Evolutionary conservation across 2,329 filamentous ascomycete species (phyloP).

Genomic region (Xylaria sp.): DNA sequence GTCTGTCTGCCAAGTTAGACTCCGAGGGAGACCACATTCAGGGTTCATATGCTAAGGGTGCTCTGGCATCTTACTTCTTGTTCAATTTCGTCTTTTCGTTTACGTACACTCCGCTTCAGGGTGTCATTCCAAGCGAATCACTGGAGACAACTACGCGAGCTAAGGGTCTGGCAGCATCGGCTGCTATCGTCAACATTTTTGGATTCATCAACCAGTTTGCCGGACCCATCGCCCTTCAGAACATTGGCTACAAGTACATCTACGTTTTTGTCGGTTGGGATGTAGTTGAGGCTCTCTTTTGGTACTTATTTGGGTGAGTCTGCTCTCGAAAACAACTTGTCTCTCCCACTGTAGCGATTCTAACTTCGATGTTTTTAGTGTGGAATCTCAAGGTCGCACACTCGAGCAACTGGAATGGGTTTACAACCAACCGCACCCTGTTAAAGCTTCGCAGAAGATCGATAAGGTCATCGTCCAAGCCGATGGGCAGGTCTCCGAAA

Average conservation of each 20-base stretch:
- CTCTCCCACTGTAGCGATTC: neutral
- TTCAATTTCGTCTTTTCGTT: constrained; percentile 48
- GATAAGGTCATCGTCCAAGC: constrained; percentile 46
- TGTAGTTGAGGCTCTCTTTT: constrained; percentile 35
- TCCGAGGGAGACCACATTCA: constrained; percentile 30
- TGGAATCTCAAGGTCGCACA: constrained; percentile 46
- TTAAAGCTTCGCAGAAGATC: constrained; percentile 44
- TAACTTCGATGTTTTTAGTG: constrained; percentile 30
- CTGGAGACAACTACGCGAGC: constrained; percentile 45
- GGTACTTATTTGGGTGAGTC: constrained; percentile 43
- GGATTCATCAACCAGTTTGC: constrained; percentile 47
- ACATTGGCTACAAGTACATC: constrained; percentile 41
- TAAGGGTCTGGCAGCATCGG: constrained; percentile 42
- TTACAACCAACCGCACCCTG: constrained; percentile 44
- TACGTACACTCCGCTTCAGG: constrained; percentile 46
- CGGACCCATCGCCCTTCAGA: constrained; percentile 40
- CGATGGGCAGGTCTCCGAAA: constrained; percentile 43
- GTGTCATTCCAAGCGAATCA: constrained; percentile 43
- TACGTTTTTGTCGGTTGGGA: constrained; percentile 48
- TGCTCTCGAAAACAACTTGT: neutral
- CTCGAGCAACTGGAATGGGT: constrained; percentile 47
- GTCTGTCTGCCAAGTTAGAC: constrained; percentile 37
- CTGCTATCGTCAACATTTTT: constrained; percentile 41
- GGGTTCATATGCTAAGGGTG: constrained; percentile 37
- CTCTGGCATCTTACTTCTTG: constrained; percentile 44